Evolutionary conservation across 345 rosid species (phyloP).

Genomic region (Lepidium didymum): DNA sequence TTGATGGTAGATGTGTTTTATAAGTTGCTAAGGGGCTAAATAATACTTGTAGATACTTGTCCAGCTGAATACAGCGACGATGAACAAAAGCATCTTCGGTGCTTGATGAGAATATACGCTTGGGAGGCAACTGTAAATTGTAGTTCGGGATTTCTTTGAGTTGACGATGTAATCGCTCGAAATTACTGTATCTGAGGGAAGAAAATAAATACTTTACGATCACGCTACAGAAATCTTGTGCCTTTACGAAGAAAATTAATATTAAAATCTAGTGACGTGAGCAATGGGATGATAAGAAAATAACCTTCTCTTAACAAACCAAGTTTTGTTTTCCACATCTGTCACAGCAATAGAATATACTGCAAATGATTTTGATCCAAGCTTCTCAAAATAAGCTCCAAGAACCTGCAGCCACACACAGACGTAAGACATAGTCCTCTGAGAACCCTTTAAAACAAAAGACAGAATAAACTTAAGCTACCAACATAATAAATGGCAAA

Average conservation of each 20-base stretch:
- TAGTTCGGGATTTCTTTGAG: constrained; percentile 97
- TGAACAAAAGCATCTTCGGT: constrained; percentile 97
- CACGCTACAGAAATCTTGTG: constrained; percentile 2
- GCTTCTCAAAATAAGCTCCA: constrained; percentile 95
- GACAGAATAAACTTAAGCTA: background rate
- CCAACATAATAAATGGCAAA: background rate
- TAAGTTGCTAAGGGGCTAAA: constrained; percentile 5
- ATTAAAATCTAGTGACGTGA: constrained; percentile 13
- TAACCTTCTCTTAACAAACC: constrained; percentile 98
- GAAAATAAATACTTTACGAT: background rate
- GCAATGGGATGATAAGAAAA: constrained; percentile 22
- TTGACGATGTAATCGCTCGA: constrained; percentile 84
- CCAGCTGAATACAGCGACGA: constrained; percentile 97
- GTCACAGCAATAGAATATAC: constrained; percentile 98
- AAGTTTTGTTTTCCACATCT: constrained; percentile 65
- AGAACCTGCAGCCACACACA: constrained; percentile 54
- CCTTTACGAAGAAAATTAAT: background rate
- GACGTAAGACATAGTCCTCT: constrained; percentile 2
- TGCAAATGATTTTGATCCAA: constrained; percentile 90
- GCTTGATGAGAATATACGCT: constrained; percentile 98
- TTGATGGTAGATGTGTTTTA: constrained; percentile 2
- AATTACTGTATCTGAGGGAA: constrained; percentile 81
- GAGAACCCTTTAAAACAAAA: background rate
- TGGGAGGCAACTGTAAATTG: constrained; percentile 94
- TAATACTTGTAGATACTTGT: constrained; percentile 79